Conservation (phyloP, 2,329 filamentous ascomycete species). For the Hypoxylon sp. region DNA sequence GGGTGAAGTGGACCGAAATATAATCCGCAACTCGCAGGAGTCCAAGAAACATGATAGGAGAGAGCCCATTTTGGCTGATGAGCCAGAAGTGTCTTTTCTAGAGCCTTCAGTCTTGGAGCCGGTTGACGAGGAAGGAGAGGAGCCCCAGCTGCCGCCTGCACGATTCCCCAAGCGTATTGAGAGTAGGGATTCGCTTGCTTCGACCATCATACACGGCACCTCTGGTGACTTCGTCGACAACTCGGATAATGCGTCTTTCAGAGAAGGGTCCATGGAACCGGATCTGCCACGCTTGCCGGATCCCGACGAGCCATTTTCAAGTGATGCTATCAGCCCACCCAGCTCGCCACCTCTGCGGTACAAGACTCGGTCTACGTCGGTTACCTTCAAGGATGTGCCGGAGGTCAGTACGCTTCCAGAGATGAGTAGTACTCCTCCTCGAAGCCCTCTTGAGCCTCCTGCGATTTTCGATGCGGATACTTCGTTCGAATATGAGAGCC, state of each 20-base stretch:
- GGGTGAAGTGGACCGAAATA: constrained; percentile 41
- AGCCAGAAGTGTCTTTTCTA: constrained; percentile 42
- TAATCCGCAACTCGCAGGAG: constrained; percentile 39
- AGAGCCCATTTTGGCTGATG: constrained; percentile 33
- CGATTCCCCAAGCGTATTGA: constrained; percentile 34
- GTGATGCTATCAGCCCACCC: constrained; percentile 54
- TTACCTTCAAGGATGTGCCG: constrained; percentile 57
- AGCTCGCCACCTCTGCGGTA: constrained; percentile 57
- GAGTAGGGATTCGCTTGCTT: constrained; percentile 47
- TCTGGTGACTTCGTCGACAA: constrained; percentile 51
- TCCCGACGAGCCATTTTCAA: constrained; percentile 43
- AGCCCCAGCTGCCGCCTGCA: constrained; percentile 43
- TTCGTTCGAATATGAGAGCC: constrained; percentile 48
- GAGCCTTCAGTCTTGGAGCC: constrained; percentile 45
- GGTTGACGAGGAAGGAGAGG: constrained; percentile 45
- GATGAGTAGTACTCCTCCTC: constrained; percentile 51
- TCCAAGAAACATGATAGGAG: constrained; percentile 27
- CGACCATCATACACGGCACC: constrained; percentile 49
- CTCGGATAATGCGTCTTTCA: constrained; percentile 51
- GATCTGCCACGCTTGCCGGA: constrained; percentile 48
- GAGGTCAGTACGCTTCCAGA: constrained; percentile 53
- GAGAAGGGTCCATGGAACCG: constrained; percentile 56
- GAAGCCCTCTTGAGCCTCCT: constrained; percentile 54
- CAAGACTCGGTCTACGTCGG: constrained; percentile 50
- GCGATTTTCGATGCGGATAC: constrained; percentile 58